Base-by-base conservation (phyloP, 257 asterid genomes). In the Ocimum tenuiflorum region DNA sequence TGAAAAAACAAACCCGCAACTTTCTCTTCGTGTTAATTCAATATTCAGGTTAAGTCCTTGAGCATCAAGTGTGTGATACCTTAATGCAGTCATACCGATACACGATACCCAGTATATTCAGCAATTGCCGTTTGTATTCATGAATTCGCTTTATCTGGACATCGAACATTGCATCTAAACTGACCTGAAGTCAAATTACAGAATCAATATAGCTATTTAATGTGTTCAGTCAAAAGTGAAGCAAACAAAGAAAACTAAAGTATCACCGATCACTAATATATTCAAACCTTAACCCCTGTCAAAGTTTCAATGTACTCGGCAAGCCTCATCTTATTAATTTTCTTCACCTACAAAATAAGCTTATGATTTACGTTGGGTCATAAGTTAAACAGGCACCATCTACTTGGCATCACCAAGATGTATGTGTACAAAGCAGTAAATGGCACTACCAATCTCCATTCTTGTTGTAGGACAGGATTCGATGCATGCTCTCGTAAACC, bases 111-210 rank as follows among this genome's bases (percentile, higher is more conserved):
- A 77, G 46, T 48, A 77, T 69, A 70, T 77, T 80, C 75, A 81
- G 75, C 66, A 80, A 77, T 59, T 81, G 86, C 42, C 86, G 76
- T 73, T 81, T 78, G 72, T 77, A 80, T 51, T 75, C 86, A 15
- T 81, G 86, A 63, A 81, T 81, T 46, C 86, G 78, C 73, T 81
- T 81, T 43, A 81, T 56, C 77, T 81, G 86, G 60, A 81, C 83
- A 19, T 81, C 86, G 48, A 81, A 81, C 81, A 81, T 77, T 63
- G 83, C 83, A 12, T 77, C 86, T 68, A 78, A 59, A 54, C 86
- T 75, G 75, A 81, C 83, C 86, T 81, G 81, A 68, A 73, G 41
- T 23, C 52, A n/a, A 38, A 27, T 38, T 24, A 67, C 43, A 48
- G 10, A 45, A 49, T 31, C 24, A 45, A 2, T n/a, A n/a, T 27